These are phyloP conservation scores for Diversispora eburnea DNA, from an alignment of 192 early-diverging fungal species.

Conservation along the genomic window DNA sequence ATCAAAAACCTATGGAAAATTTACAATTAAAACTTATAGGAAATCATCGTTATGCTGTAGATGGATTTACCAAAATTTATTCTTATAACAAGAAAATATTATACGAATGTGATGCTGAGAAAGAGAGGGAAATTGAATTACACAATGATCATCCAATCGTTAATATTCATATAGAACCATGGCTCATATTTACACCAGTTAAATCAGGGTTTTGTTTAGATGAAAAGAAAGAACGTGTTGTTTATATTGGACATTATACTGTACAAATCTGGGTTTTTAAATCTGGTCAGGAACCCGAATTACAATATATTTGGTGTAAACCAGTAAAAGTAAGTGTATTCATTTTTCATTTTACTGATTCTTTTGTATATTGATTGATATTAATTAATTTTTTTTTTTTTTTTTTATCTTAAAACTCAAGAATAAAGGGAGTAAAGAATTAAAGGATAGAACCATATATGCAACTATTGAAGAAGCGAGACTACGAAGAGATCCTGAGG, in stretches of 20 bases:
- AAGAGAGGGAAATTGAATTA: not conserved
- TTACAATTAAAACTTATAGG: not conserved
- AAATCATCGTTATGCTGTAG: not conserved
- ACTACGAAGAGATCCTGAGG: not conserved
- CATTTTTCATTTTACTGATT: too few species aligned
- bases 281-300: not conserved
- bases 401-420: not conserved
- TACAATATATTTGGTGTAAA: constrained; percentile 13
- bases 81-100: not conserved
- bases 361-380: not conserved
- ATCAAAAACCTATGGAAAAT: not conserved
- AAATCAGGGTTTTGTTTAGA: constrained; percentile 16
- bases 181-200: constrained; percentile 11
- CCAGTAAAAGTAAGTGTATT: not conserved
- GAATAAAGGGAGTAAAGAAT: not conserved
- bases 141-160: constrained; percentile 5
- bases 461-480: constrained; percentile 6
- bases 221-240: not conserved
- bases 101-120: not conserved
- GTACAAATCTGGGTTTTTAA: constrained; percentile 7
- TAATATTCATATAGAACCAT: constrained; percentile 9
- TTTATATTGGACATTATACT: constrained; percentile 18
- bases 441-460: not conserved
- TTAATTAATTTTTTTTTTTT: not conserved
- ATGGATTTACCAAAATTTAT: constrained; percentile 2